phyloP scores from a whole-genome alignment of 768 basidiomycete species.

The Leucogyrophana mollusca region DNA sequence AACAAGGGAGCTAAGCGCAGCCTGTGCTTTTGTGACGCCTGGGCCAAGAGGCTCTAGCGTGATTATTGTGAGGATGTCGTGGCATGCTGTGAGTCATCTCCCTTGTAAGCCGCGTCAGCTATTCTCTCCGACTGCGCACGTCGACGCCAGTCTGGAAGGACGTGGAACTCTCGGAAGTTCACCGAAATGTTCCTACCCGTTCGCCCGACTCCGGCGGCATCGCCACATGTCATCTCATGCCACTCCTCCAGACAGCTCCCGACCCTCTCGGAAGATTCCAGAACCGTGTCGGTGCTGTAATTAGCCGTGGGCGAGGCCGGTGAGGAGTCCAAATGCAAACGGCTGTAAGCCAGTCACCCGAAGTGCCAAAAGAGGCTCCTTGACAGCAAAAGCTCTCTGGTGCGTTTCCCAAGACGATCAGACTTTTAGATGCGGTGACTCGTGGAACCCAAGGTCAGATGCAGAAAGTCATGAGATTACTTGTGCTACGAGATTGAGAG shows the following conservation, averaged over 20 bases:
- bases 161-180: constrained; percentile 3
- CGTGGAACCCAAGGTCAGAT: too few species aligned
- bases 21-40: background rate
- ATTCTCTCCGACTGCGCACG: background rate
- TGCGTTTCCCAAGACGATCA: too few species aligned
- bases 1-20: background rate
- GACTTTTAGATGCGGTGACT: too few species aligned
- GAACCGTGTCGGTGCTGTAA: background rate
- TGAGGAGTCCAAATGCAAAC: too few species aligned
- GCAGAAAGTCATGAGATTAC: too few species aligned
- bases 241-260: background rate
- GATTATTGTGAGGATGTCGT: constrained; percentile 4
- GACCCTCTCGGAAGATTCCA: too few species aligned
- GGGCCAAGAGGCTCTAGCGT: background rate
- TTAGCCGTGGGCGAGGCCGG: background rate
- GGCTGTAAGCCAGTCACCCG: too few species aligned
- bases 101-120: background rate
- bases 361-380: too few species aligned
- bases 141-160: constrained; percentile 1
- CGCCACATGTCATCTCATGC: background rate
- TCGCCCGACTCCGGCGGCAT: constrained; percentile 5
- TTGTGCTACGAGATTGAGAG: constrained; percentile 10
- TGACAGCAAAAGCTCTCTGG: too few species aligned
- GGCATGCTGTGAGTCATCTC: background rate
- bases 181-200: constrained; percentile 18